Percentiles rank a stretch among this genome's conserved stretches.
These are phyloP conservation scores for Elaphomyces granulatus DNA, from an alignment of 495 filamentous ascomycete species.

Conservation along the genomic window DNA sequence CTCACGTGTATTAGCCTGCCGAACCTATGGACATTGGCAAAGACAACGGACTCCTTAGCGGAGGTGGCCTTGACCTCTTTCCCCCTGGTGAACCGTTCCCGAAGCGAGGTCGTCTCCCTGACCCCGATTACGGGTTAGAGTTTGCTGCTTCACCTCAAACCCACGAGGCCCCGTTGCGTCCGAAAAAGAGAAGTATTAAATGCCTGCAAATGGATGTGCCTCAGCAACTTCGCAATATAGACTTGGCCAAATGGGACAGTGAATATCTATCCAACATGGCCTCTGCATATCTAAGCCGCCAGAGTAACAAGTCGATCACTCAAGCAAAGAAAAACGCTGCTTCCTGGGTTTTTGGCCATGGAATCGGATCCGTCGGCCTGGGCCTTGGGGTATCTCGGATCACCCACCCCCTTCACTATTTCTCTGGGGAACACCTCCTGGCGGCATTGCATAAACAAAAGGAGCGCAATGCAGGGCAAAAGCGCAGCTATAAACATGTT, in stretches of 20 bases:
- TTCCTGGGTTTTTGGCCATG: constrained; percentile 37
- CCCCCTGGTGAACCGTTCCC: background rate
- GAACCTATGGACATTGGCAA: background rate
- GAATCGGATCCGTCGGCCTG: constrained; percentile 42
- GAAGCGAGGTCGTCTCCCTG: constrained; percentile 4
- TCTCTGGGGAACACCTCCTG: constrained; percentile 40
- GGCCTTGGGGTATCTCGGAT: constrained; percentile 28
- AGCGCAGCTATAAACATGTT: constrained; percentile 23
- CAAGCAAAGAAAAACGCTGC: constrained; percentile 42
- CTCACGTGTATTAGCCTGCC: background rate
- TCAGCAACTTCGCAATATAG: constrained; percentile 37
- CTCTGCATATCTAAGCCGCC: constrained; percentile 28
- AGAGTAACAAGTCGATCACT: constrained; percentile 19
- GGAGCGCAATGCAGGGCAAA: constrained; percentile 14
- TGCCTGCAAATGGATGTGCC: constrained; percentile 4
- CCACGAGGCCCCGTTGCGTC: constrained; percentile 1
- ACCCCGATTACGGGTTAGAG: constrained; percentile 4
- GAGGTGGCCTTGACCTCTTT: background rate
- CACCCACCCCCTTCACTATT: constrained; percentile 34
- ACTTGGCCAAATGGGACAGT: constrained; percentile 42
- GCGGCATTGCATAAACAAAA: constrained; percentile 22
- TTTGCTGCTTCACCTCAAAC: constrained; percentile 4
- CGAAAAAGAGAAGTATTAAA: constrained; percentile 1
- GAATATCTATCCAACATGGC: constrained; percentile 45
- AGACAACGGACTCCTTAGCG: background rate